phyloP scores from a whole-genome alignment of 371 early-diverging fungal species.

The Nematocida homosporus region DNA sequence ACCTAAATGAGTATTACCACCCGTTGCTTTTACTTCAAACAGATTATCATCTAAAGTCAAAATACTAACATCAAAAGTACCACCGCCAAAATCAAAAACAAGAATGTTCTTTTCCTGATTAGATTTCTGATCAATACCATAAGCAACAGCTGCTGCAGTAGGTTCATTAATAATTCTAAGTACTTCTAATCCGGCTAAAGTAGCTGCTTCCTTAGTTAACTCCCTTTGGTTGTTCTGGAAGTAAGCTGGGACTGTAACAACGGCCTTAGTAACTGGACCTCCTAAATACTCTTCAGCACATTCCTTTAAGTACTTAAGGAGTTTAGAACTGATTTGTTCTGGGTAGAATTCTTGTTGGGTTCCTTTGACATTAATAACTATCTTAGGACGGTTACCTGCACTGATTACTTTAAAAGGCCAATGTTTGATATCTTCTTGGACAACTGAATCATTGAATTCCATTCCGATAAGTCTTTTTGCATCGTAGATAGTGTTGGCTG shows the following conservation, averaged over 20 bases:
- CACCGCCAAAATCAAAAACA: constrained; percentile 91
- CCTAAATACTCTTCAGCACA: constrained; percentile 58
- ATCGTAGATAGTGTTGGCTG: constrained; percentile 82
- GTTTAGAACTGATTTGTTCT: constrained; percentile 89
- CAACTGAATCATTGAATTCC: constrained; percentile 68
- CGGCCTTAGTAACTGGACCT: constrained; percentile 52
- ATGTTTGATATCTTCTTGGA: constrained; percentile 61
- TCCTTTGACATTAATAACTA: constrained; percentile 76
- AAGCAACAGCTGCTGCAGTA: constrained; percentile 92
- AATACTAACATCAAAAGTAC: constrained; percentile 70
- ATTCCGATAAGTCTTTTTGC: constrained; percentile 88
- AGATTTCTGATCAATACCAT: constrained; percentile 74
- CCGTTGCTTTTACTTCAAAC: constrained; percentile 65
- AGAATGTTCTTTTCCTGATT: constrained; percentile 73
- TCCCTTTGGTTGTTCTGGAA: constrained; percentile 68
- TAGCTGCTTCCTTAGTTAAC: constrained; percentile 66
- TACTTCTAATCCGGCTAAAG: constrained; percentile 63
- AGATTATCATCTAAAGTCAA: constrained; percentile 62
- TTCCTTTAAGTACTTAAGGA: constrained; percentile 88
- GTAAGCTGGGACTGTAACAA: constrained; percentile 69
- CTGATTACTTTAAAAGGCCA: constrained; percentile 69
- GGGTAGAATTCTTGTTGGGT: constrained; percentile 82
- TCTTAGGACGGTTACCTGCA: constrained; percentile 66
- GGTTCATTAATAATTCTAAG: constrained; percentile 72
- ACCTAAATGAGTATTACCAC: constrained; percentile 68